Conservation (phyloP, 768 basidiomycete species). For the Termitomyces sp. region DNA sequence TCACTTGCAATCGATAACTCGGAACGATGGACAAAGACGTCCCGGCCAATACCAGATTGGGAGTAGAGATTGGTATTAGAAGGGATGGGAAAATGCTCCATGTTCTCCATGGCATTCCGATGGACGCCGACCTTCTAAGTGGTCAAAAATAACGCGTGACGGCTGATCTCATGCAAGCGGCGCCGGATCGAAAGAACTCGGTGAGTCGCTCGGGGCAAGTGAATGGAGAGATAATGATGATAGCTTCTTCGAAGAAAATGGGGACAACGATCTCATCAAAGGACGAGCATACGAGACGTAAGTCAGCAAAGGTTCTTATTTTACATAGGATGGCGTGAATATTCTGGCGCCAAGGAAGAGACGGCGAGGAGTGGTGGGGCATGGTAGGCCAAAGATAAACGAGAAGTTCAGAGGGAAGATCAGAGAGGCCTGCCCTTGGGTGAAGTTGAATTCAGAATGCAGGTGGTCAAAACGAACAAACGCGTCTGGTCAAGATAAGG, state of each 20-base stretch:
- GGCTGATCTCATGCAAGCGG: slow-evolving; percentile 1
- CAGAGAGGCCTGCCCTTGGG: neutral
- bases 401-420: slow-evolving; percentile 3
- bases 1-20: slow-evolving; percentile 1
- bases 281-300: slow-evolving; percentile 3
- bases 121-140: slow-evolving; percentile 1
- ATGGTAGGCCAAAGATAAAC: slow-evolving; percentile 3
- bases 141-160: neutral
- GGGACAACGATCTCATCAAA: slow-evolving; percentile 2
- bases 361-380: slow-evolving; percentile 1
- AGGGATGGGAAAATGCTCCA: neutral
- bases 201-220: slow-evolving; percentile 1
- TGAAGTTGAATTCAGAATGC: neutral
- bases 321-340: neutral
- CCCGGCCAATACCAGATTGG: neutral
- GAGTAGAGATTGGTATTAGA: slow-evolving; percentile 3
- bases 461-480: neutral
- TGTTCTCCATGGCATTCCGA: slow-evolving; percentile 7
- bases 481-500: neutral
- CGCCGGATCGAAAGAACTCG: slow-evolving; percentile 3
- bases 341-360: slow-evolving; percentile 3
- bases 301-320: slow-evolving; percentile 2
- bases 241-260: slow-evolving; percentile 3
- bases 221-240: slow-evolving; percentile 2
- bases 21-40: slow-evolving; percentile 3